Base-by-base conservation (phyloP, 345 rosid genomes). In the Sonneratia alba region DNA sequence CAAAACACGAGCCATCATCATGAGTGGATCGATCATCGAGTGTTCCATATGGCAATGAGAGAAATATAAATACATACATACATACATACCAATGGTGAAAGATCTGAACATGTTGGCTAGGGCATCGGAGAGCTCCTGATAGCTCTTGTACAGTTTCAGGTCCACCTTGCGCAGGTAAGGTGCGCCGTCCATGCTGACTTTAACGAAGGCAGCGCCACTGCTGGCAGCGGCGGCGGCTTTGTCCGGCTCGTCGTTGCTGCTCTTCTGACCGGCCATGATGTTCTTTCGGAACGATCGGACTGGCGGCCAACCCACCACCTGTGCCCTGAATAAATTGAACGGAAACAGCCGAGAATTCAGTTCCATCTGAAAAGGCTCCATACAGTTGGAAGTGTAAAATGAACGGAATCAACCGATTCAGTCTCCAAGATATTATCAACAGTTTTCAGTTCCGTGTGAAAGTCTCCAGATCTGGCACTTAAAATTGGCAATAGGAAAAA, bases 301-400 rank as follows among this genome's bases (percentile, higher is more conserved):
- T 9, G 96, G 96, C 57, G 96, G 96, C 96, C 96, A 90, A 55
- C 96, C 96, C 78, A 90, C 93, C 32, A 90, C 93, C 79, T 88
- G 96, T 71, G 91, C 79, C 87, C 96, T 90, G 83, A 73, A 57
- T 34, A 32, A 19, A 56, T 55, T 74, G 71, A 61, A 12, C 7
- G 45, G 14, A 10, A 34, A 65, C 38, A 27, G 4, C 21, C 16
- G 1, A 10, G 18, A 66, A 36, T 66, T 66, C 51, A 13, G 13
- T 14, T 6, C 19, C 40, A 36, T 65, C 7, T 21, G 19, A 34
- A 11, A 3, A 34, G 2, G 7, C 32, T 65, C 45, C 45, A 42
- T 42, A 9, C 45, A 61, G n/a, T 65, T 34, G 56, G 19, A 49
- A 49, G 21, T 49, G 56, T 3, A 12, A 49, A 49, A 45, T 45